Conservation (phyloP, 2,329 filamentous ascomycete species). For the Pseudocercospora musae region DNA sequence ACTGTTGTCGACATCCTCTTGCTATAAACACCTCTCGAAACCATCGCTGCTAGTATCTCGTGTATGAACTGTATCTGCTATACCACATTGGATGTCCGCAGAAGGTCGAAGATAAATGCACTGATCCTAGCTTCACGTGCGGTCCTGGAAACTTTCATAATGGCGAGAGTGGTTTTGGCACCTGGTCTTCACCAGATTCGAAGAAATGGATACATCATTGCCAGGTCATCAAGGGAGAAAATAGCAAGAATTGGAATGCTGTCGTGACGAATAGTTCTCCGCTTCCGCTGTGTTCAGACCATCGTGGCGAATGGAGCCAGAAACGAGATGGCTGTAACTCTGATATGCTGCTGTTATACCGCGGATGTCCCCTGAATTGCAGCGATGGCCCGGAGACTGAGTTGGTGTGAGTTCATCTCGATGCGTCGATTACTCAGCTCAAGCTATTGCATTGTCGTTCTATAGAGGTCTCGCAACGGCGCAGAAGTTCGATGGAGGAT, state of each 20-base stretch:
- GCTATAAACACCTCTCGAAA: background rate
- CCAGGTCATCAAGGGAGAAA: background rate
- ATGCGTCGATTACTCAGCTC: no score
- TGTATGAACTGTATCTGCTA: background rate
- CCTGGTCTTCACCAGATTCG: background rate
- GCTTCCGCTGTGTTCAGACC: background rate
- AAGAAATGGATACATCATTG: background rate
- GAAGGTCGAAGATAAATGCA: background rate
- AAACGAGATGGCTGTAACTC: background rate
- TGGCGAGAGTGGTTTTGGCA: slow-evolving; percentile 2
- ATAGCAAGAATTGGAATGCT: slow-evolving; percentile 1
- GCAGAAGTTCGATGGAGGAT: background rate
- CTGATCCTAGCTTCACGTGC: slow-evolving; percentile 1
- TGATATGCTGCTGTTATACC: background rate
- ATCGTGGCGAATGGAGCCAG: background rate
- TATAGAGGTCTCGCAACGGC: background rate
- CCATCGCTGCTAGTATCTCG: background rate
- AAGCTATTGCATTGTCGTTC: background rate
- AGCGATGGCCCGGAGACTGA: background rate
- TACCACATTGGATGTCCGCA: slow-evolving; percentile 8
- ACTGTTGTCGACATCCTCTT: background rate
- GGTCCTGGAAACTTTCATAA: slow-evolving; percentile 2
- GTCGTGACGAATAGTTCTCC: slow-evolving; percentile 5
- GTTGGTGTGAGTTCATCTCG: background rate
- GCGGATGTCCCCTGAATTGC: slow-evolving; percentile 1